Base-by-base conservation (phyloP, 2,329 filamentous ascomycete genomes). In the Didymella segeticola region DNA sequence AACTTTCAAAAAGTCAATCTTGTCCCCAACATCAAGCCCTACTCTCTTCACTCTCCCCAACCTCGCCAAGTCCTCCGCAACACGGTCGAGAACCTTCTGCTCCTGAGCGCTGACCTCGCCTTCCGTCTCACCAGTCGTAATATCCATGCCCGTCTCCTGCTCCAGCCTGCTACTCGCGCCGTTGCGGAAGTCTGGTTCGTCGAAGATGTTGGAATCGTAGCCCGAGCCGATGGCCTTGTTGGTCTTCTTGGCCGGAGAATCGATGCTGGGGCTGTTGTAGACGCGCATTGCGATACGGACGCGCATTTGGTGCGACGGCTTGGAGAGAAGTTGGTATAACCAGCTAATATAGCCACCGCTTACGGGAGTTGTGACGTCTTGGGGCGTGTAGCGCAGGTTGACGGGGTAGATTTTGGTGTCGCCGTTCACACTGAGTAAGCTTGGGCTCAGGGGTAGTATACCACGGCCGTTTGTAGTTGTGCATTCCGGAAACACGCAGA, bases 401-500 rank as follows among this genome's bases (percentile, higher is more conserved):
- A 99, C 83, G 1, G 95, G 93, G 77, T 96, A 98, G 62, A 99
- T 91, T 69, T 88, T 89, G 8, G 87, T 87, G 47, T 83, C 80
- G 5, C 84, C 73, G 0, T 88, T 85, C 0, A 85, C 85, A 14
- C 86, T 83, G 2, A 95, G 79, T 1, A 99, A 81, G 43, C 87
- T 88, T 0, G 89, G 91, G 56, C 89, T 91, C 49, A 96, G 85
- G 1, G 91, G 90, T 11, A 99, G 77, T 58, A 98, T 93, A 4
- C 89, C 95, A 63, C 90, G 88, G 58, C 93, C 93, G 70, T 99
- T 99, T 37, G 91, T 96, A 1, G 95, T 96, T 4, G 89, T 95
- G 75, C 89, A 93, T 77, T 99, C 95, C 11, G 95, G 93, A 73
- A 98, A 97, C 1, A 96, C 86, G 57, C 88, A 91, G 58, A 98